Conservation (phyloP, 2,329 filamentous ascomycete species). For the Sporothrix inflata region DNA sequence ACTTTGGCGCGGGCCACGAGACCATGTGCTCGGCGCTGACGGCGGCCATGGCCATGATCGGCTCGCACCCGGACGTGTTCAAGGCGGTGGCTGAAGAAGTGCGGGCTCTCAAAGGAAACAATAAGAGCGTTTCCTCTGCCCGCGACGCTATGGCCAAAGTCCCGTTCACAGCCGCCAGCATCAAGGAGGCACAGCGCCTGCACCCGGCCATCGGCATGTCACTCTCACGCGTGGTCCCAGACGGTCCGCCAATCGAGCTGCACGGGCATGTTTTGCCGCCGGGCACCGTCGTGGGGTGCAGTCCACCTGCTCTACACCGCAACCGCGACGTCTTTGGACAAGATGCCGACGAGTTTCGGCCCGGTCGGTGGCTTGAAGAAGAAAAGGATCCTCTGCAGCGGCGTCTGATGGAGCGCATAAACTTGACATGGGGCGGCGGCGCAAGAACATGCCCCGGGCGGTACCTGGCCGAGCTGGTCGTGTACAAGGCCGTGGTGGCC, state of each 20-base stretch:
- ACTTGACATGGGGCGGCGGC: slow-evolving; percentile 57
- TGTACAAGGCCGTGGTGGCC: slow-evolving; percentile 49
- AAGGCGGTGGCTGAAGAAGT: slow-evolving; percentile 41
- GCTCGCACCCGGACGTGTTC: slow-evolving; percentile 43
- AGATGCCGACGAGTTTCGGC: slow-evolving; percentile 49
- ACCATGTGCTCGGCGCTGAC: slow-evolving; percentile 58
- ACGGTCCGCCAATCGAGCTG: slow-evolving; percentile 39
- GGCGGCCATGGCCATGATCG: slow-evolving; percentile 53
- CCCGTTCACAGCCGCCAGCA: slow-evolving; percentile 48
- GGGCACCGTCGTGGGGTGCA: slow-evolving; percentile 56
- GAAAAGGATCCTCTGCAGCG: slow-evolving; percentile 34
- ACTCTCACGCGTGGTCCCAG: slow-evolving; percentile 51
- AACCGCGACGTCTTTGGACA: slow-evolving; percentile 54
- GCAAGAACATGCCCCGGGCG: slow-evolving; percentile 55
- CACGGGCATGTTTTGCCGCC: slow-evolving; percentile 48
- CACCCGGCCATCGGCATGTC: slow-evolving; percentile 58
- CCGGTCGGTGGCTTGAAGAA: slow-evolving; percentile 52
- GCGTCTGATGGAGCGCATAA: slow-evolving; percentile 52
- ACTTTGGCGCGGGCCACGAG: slow-evolving; percentile 60
- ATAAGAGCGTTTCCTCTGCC: slow-evolving; percentile 34
- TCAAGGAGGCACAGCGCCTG: slow-evolving; percentile 56
- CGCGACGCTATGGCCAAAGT: slow-evolving; percentile 37
- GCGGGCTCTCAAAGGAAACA: slow-evolving; percentile 19
- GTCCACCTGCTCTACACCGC: slow-evolving; percentile 54
- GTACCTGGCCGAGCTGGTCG: slow-evolving; percentile 54